Base-by-base conservation (phyloP, 495 filamentous ascomycete species). In the Penicillium ucsense region DNA sequence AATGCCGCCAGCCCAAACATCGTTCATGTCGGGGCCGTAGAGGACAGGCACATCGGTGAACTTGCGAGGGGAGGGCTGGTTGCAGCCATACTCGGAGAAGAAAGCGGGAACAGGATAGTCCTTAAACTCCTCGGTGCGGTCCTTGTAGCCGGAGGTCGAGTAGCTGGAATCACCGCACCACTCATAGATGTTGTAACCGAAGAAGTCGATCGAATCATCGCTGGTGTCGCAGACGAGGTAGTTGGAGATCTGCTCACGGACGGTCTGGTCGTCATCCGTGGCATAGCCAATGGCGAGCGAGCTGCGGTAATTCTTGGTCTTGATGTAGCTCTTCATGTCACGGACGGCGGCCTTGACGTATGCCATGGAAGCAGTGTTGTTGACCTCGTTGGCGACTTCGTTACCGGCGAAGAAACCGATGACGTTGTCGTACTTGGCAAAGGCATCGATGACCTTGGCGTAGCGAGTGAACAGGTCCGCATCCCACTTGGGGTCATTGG, bases 141-240 rank as follows among this genome's bases (percentile, higher is more conserved):
- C 78, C 50, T 84, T 68, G 68, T 88, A 98, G 9, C 88, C 86
- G 1, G 92, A 97, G 32, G 65, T 50, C 35, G 68, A 59, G 62
- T 80, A 91, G 52, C 74, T 76, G 53, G 84, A 91, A 36, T 89
- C 65, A 50, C 94, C 94, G 66, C 92, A 98, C 91, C 91, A 98
- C 46, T 88, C 89, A 74, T 97, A 97, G 74, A 97, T 95, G 73
- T 98, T 98, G 82, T 96, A 96, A 46, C 92, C 94, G 86, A 90
- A 97, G 75, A 89, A 95, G 68, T 97, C 94, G 51, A 96, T 94
- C 44, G 81, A 74, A 36, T 78, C 74, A 0, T 63, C 64, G 38
- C 72, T 47, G 41, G 83, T 67, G 53, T 89, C 89, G 62, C 92
- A 98, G 75, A 94, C 85, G 71, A 98, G 94, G 73, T 94, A 98